Conservation (phyloP, 2,329 filamentous ascomycete genomes). For the Bipolaris oryzae region DNA sequence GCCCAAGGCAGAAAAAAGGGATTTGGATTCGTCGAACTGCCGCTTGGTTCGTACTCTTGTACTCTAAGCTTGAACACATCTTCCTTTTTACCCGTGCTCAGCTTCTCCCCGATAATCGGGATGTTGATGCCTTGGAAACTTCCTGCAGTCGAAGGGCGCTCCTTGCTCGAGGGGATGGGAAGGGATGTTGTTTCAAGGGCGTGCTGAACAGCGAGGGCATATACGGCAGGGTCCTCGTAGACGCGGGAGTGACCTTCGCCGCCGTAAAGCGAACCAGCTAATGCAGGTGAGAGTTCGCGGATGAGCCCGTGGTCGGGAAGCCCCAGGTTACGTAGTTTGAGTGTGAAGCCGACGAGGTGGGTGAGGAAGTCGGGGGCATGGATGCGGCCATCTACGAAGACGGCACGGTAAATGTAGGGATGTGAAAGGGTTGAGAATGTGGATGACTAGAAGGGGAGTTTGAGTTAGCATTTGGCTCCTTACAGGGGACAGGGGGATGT, state of each 20-base stretch:
- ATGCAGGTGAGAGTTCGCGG: conserved; percentile 82
- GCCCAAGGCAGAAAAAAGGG: conserved; percentile 95
- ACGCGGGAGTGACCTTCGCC: conserved; percentile 93
- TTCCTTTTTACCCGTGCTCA: conserved; percentile 16
- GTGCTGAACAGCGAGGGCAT: conserved; percentile 63
- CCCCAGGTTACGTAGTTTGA: conserved; percentile 92
- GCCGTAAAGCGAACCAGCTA: conserved; percentile 88
- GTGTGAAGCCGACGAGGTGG: conserved; percentile 87
- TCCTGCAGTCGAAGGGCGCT: conserved; percentile 29
- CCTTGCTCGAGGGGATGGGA: conserved; percentile 25
- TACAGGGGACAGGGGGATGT: background rate
- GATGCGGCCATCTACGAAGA: conserved; percentile 91
- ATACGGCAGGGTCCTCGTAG: conserved; percentile 87
- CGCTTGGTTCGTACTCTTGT: conserved; percentile 40
- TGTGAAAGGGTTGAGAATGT: conserved; percentile 85
- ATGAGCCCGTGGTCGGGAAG: conserved; percentile 92
- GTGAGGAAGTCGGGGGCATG: conserved; percentile 94
- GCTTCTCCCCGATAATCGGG: conserved; percentile 37
- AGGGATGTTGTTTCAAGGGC: conserved; percentile 55
- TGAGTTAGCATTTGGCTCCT: conserved; percentile 52
- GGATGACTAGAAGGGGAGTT: conserved; percentile 68
- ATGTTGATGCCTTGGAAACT: conserved; percentile 42
- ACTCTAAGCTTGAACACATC: conserved; percentile 41
- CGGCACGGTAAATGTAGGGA: conserved; percentile 92
- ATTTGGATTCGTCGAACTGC: conserved; percentile 61